phyloP scores from a whole-genome alignment of 176 grass and related monocot genomes.

The Eragrostis nindensis region DNA sequence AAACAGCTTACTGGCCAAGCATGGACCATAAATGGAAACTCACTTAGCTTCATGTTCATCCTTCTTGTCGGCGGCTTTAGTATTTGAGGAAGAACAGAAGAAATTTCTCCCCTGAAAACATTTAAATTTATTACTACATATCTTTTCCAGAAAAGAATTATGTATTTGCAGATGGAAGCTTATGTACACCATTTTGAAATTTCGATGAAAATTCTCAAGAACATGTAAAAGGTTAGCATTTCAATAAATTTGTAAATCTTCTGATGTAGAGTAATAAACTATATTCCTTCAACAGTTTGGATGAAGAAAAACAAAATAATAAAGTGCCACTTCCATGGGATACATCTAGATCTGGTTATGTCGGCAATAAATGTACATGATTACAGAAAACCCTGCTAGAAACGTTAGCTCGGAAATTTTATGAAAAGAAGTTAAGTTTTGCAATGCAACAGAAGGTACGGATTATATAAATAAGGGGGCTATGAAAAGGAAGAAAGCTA shows the following conservation, averaged over 20 bases:
- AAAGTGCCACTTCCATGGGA: background rate
- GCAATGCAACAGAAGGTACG: background rate
- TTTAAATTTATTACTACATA: slow-evolving; percentile 23
- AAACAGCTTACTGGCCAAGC: slow-evolving; percentile 6
- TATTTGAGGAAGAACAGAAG: slow-evolving; percentile 31
- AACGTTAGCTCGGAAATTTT: background rate
- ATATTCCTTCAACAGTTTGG: too few relatives aligned
- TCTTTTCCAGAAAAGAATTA: background rate
- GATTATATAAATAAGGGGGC: background rate
- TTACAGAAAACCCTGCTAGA: background rate
- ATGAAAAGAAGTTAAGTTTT: slow-evolving; percentile 6
- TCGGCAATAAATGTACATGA: background rate
- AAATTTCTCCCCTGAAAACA: slow-evolving; percentile 44
- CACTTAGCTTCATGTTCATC: slow-evolving; percentile 33
- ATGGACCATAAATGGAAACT: too few relatives aligned
- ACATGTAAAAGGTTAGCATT: background rate
- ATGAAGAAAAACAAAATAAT: background rate
- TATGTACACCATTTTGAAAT: background rate
- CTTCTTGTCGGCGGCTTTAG: slow-evolving; percentile 8
- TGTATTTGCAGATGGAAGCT: background rate
- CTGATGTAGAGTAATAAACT: background rate
- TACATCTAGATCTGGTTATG: background rate
- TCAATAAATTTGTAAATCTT: too few relatives aligned
- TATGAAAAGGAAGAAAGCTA: slow-evolving; percentile 20
- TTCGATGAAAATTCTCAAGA: too few relatives aligned